Evolutionary conservation across 352 stramenopile species (phyloP).

Genomic region (Pythium aquatile): DNA sequence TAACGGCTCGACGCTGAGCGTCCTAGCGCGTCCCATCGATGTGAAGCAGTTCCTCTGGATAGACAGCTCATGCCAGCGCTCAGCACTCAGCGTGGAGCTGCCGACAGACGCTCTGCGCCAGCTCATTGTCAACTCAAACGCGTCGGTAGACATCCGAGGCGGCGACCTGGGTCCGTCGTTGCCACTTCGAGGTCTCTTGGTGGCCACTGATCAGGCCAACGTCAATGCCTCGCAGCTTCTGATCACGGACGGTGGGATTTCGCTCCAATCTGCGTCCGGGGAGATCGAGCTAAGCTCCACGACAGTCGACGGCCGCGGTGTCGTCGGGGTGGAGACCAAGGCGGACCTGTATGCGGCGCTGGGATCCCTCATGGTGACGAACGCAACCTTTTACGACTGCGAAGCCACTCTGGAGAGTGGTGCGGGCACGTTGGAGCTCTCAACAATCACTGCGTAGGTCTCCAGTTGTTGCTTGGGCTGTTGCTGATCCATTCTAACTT

Average conservation of each 20-base stretch:
- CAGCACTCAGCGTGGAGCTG: constrained; percentile 38
- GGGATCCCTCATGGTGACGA: constrained; percentile 41
- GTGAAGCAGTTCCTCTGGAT: constrained; percentile 61
- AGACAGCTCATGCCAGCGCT: constrained; percentile 67
- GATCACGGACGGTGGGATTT: constrained; percentile 34
- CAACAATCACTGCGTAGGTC: constrained; percentile 40
- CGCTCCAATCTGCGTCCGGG: constrained; percentile 42
- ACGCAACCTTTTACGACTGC: constrained; percentile 51
- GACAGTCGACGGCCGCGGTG: constrained; percentile 37
- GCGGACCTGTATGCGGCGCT: constrained; percentile 44
- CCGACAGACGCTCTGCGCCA: constrained; percentile 28
- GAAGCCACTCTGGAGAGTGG: constrained; percentile 49
- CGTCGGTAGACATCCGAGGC: constrained; percentile 45
- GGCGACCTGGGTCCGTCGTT: constrained; percentile 24
- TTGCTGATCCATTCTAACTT: not conserved
- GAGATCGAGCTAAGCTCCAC: constrained; percentile 49
- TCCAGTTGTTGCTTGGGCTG: not conserved
- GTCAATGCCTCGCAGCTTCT: constrained; percentile 44
- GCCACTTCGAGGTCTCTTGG: constrained; percentile 31
- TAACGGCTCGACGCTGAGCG: constrained; percentile 27
- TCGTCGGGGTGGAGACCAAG: constrained; percentile 30
- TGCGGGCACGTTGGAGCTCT: constrained; percentile 44
- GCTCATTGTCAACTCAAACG: constrained; percentile 45
- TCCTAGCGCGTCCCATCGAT: constrained; percentile 33
- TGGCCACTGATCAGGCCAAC: constrained; percentile 46